Evolutionary conservation across 768 basidiomycete species (phyloP).

Genomic region (Leucocoprinus sp.): DNA sequence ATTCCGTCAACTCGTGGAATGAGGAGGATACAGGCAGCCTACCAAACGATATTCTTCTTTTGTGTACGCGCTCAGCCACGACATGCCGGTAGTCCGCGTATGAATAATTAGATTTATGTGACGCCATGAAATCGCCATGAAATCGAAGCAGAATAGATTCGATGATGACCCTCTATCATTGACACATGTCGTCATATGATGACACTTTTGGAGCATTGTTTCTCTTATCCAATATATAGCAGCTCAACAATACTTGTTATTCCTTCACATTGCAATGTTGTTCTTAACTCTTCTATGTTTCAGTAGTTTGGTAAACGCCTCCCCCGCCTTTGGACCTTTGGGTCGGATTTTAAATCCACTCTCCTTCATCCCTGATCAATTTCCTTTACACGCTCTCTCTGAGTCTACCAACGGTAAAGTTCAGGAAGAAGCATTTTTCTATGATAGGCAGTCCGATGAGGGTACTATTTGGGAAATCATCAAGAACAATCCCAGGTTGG

Average conservation of each 20-base stretch:
- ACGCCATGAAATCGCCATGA: not conserved
- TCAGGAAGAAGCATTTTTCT: not conserved
- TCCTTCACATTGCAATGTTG: not conserved
- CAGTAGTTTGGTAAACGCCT: not conserved
- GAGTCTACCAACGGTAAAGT: not conserved
- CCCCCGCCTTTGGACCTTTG: conserved; percentile 5
- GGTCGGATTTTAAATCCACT: not conserved
- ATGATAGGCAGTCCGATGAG: not conserved
- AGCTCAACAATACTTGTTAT: too few species aligned
- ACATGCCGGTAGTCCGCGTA: not conserved
- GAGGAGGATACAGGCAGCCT: conserved; percentile 15
- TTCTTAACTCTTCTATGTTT: conserved; percentile 1
- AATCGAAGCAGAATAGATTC: not conserved
- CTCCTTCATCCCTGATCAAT: not conserved
- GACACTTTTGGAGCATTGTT: conserved; percentile 9
- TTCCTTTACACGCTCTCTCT: not conserved
- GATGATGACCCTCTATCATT: not conserved
- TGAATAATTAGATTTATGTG: not conserved
- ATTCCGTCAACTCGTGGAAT: conserved; percentile 82
- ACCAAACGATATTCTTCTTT: not conserved
- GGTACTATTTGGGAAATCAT: conserved; percentile 14
- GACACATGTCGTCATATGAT: conserved; percentile 8
- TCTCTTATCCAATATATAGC: not conserved
- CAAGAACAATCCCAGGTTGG: conserved; percentile 12
- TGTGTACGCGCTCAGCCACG: not conserved